phyloP scores from a whole-genome alignment of 495 filamentous ascomycete species.

The Trichoderma asperelloides region DNA sequence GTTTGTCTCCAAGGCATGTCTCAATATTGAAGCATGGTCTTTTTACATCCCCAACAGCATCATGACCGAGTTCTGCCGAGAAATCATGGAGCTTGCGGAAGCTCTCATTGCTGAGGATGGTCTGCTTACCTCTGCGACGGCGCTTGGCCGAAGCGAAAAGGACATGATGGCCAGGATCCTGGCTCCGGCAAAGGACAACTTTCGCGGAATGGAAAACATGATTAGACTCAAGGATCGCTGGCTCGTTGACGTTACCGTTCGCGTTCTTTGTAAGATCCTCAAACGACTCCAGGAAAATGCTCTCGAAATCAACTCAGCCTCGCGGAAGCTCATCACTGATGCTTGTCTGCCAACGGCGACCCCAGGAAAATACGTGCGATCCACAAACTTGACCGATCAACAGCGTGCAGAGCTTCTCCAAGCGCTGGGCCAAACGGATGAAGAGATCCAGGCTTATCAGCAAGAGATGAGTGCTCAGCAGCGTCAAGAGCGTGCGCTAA shows the following conservation, averaged over 20 bases:
- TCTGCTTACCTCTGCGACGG: constrained; percentile 53
- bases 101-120: constrained; percentile 73
- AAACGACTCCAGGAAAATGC: constrained; percentile 58
- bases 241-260: constrained; percentile 65
- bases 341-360: constrained; percentile 30
- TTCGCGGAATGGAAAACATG: constrained; percentile 68
- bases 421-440: constrained; percentile 66
- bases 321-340: constrained; percentile 52
- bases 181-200: constrained; percentile 51
- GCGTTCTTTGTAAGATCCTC: constrained; percentile 56
- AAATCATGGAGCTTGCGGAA: constrained; percentile 88
- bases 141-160: constrained; percentile 32
- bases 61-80: constrained; percentile 87
- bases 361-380: constrained; percentile 38
- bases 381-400: constrained; percentile 62
- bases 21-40: constrained; percentile 72
- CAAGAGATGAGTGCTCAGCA: constrained; percentile 11
- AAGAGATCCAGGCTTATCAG: constrained; percentile 31
- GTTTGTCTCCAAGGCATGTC: constrained; percentile 69
- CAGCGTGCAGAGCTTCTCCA: constrained; percentile 77
- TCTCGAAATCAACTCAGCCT: constrained; percentile 54
- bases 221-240: constrained; percentile 75
- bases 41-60: constrained; percentile 54
- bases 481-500: constrained; percentile 43
- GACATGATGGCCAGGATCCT: constrained; percentile 47